Percentiles rank a stretch among this genome's conserved stretches.
These are phyloP conservation scores for Benincasa hispida DNA, from an alignment of 306 rosid genomes.

Conservation along the genomic window DNA sequence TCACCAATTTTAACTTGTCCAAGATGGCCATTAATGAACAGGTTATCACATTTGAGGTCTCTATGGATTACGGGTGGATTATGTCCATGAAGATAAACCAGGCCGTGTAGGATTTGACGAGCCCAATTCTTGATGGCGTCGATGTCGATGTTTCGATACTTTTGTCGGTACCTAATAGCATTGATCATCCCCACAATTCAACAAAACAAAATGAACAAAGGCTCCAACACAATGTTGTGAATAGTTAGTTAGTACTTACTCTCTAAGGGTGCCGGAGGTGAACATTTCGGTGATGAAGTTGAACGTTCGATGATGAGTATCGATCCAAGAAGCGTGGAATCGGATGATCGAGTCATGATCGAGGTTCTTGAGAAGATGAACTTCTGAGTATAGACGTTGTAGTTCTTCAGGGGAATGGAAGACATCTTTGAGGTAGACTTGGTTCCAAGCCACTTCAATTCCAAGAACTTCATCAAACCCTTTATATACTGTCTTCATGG, in stretches of 20 bases:
- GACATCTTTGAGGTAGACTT: constrained; percentile 57
- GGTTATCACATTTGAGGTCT: constrained; percentile 83
- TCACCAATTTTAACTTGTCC: constrained; percentile 89
- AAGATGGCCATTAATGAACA: constrained; percentile 79
- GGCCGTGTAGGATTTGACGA: constrained; percentile 56
- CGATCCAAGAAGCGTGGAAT: constrained; percentile 69
- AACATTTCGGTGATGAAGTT: constrained; percentile 92
- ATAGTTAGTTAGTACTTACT: constrained; percentile 26
- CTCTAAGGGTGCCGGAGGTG: constrained; percentile 89
- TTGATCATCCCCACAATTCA: not conserved
- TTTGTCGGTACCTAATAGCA: constrained; percentile 31
- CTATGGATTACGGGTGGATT: constrained; percentile 85
- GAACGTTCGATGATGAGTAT: constrained; percentile 41
- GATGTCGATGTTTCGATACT: constrained; percentile 36
- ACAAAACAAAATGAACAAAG: not conserved
- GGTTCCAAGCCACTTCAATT: constrained; percentile 95
- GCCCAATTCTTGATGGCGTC: constrained; percentile 72
- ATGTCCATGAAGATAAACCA: constrained; percentile 50
- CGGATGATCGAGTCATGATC: constrained; percentile 61
- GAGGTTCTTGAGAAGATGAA: constrained; percentile 83
- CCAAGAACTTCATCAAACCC: constrained; percentile 69
- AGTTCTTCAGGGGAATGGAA: constrained; percentile 60
- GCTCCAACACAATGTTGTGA: not conserved
- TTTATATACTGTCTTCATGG: constrained; percentile 68
- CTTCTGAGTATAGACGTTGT: constrained; percentile 74